Evolutionary conservation across 495 filamentous ascomycete genomes (phyloP).

Genomic region (Trichoderma asperelloides): DNA sequence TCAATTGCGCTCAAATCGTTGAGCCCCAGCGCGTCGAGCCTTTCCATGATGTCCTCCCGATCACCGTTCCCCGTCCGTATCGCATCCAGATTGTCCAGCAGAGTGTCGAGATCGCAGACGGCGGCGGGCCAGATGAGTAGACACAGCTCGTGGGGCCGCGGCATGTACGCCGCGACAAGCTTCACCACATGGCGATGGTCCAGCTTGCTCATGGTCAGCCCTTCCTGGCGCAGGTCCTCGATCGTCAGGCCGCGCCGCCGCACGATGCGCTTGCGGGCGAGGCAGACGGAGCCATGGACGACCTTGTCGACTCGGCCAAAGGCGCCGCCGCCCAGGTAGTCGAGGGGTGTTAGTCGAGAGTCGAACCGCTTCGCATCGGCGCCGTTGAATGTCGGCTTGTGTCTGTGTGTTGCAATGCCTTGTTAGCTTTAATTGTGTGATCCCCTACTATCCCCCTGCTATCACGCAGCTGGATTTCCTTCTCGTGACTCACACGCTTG

Average conservation of each 20-base stretch:
- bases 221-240: slow-evolving; percentile 29
- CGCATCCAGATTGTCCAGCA: slow-evolving; percentile 30
- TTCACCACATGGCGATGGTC: slow-evolving; percentile 34
- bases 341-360: slow-evolving; percentile 19
- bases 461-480: neutral
- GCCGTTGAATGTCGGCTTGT: slow-evolving; percentile 10
- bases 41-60: slow-evolving; percentile 23
- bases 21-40: slow-evolving; percentile 24
- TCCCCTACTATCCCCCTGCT: neutral
- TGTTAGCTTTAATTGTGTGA: neutral
- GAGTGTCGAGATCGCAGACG: slow-evolving; percentile 29
- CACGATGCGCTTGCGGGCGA: slow-evolving; percentile 26
- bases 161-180: slow-evolving; percentile 33
- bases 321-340: slow-evolving; percentile 24
- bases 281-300: slow-evolving; percentile 20
- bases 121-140: slow-evolving; percentile 36
- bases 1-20: slow-evolving; percentile 21
- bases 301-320: slow-evolving; percentile 31
- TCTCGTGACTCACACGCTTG: neutral
- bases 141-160: slow-evolving; percentile 22
- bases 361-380: slow-evolving; percentile 27
- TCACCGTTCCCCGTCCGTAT: slow-evolving; percentile 22
- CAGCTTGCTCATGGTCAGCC: slow-evolving; percentile 33
- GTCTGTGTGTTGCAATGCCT: neutral
- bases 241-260: slow-evolving; percentile 18